Conservation (phyloP, 805 yeast species). For the Suhomyces pyralidae region DNA sequence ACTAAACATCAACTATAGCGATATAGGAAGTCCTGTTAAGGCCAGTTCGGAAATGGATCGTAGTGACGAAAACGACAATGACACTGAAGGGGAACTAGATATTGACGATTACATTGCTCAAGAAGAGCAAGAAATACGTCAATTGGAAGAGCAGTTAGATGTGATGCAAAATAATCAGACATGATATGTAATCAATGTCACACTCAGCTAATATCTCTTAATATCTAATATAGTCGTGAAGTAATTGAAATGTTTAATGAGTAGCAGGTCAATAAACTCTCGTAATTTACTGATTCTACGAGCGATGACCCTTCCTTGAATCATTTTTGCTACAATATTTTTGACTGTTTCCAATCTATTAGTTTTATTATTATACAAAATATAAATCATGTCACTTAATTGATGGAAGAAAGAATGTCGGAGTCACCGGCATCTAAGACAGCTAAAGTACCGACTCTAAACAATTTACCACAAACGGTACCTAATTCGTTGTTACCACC, state of each 20-base stretch:
- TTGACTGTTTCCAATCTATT: slow-evolving; percentile 3
- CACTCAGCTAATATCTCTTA: background rate
- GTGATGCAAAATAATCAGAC: slow-evolving; percentile 4
- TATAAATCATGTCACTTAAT: slow-evolving; percentile 5
- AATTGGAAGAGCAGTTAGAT: slow-evolving; percentile 38
- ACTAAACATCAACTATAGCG: slow-evolving; percentile 26
- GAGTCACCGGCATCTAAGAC: slow-evolving; percentile 99
- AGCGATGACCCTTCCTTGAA: background rate
- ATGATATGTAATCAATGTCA: no score
- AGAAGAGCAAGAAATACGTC: slow-evolving; percentile 46
- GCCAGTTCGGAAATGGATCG: slow-evolving; percentile 5
- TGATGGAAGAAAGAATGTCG: slow-evolving; percentile 76
- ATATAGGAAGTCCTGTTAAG: slow-evolving; percentile 15
- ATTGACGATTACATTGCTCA: slow-evolving; percentile 39
- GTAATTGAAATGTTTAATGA: no score
- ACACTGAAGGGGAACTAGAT: slow-evolving; percentile 18
- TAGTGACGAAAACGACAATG: slow-evolving; percentile 6
- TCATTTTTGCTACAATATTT: background rate
- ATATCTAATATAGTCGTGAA: background rate
- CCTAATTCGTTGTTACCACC: slow-evolving; percentile 99
- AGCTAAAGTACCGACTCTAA: slow-evolving; percentile 98
- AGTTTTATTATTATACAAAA: slow-evolving; percentile 7
- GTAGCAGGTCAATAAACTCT: no score
- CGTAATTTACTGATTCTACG: background rate
- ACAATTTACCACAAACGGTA: slow-evolving; percentile 99